phyloP scores from a whole-genome alignment of 768 basidiomycete species.

The Termitomyces sp. region DNA sequence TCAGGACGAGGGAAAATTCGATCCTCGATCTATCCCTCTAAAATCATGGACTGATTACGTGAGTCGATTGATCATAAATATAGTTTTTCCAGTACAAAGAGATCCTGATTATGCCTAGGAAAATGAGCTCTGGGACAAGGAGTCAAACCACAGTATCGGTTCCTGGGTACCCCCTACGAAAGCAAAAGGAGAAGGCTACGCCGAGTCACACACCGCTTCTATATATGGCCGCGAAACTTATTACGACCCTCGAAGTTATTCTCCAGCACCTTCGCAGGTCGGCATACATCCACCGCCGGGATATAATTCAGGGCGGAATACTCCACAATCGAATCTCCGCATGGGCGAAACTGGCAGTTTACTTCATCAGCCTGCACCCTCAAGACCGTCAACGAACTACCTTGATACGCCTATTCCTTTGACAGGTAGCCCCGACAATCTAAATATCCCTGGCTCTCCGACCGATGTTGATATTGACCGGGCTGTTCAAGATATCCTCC shows the following conservation, averaged over 20 bases:
- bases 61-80: slow-evolving; percentile 17
- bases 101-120: slow-evolving; percentile 38
- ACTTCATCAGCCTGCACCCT: slow-evolving; percentile 58
- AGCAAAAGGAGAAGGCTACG: slow-evolving; percentile 65
- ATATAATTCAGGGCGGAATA: slow-evolving; percentile 74
- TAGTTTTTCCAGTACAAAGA: not conserved
- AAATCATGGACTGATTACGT: slow-evolving; percentile 98
- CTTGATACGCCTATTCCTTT: slow-evolving; percentile 64
- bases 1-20: slow-evolving; percentile 97
- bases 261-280: slow-evolving; percentile 69
- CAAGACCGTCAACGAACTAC: slow-evolving; percentile 71
- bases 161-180: slow-evolving; percentile 85
- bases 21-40: slow-evolving; percentile 86
- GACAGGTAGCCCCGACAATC: slow-evolving; percentile 46
- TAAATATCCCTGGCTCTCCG: slow-evolving; percentile 45
- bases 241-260: slow-evolving; percentile 72
- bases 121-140: slow-evolving; percentile 97
- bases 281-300: slow-evolving; percentile 58
- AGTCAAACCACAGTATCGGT: slow-evolving; percentile 91
- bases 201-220: slow-evolving; percentile 73
- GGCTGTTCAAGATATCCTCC: slow-evolving; percentile 68
- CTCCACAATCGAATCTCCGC: slow-evolving; percentile 49
- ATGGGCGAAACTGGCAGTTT: slow-evolving; percentile 18
- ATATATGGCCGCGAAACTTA: slow-evolving; percentile 84
- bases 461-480: slow-evolving; percentile 69